Conservation (phyloP, 805 yeast species). For the Starmerella powellii region DNA sequence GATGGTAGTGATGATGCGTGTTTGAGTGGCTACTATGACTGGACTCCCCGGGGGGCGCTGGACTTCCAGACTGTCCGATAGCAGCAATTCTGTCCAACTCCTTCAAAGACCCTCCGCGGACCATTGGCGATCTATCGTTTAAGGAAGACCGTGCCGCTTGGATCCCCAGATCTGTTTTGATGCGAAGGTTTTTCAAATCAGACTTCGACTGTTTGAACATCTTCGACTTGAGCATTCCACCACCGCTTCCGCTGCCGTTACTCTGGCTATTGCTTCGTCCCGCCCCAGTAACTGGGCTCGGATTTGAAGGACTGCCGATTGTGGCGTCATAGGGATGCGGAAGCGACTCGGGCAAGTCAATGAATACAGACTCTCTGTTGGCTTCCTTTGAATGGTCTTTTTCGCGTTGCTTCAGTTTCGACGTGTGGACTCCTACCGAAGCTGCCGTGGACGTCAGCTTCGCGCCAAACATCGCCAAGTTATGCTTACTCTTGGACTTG, state of each 20-base stretch:
- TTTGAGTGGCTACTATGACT: background rate
- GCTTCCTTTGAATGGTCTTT: slow-evolving; percentile 10
- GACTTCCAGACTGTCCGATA: slow-evolving; percentile 22
- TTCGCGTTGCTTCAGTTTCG: slow-evolving; percentile 15
- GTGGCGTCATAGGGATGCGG: slow-evolving; percentile 1
- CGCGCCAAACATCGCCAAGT: slow-evolving; percentile 22
- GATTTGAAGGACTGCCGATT: background rate
- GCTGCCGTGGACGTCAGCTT: slow-evolving; percentile 26
- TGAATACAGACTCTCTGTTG: slow-evolving; percentile 11
- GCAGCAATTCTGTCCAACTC: slow-evolving; percentile 32
- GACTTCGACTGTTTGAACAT: slow-evolving; percentile 29
- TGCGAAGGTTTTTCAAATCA: slow-evolving; percentile 21
- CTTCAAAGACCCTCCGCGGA: slow-evolving; percentile 26
- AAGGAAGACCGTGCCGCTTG: slow-evolving; percentile 23
- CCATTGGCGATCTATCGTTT: slow-evolving; percentile 26
- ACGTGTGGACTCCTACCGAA: slow-evolving; percentile 27
- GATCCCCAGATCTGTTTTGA: slow-evolving; percentile 24
- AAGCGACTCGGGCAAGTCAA: slow-evolving; percentile 14
- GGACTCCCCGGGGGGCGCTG: slow-evolving; percentile 12
- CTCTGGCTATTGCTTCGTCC: background rate
- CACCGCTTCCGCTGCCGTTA: slow-evolving; percentile 3
- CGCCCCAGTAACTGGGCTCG: slow-evolving; percentile 13
- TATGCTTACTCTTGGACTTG: slow-evolving; percentile 18
- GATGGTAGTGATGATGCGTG: slow-evolving; percentile 28
- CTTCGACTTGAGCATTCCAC: slow-evolving; percentile 24